phyloP scores from a whole-genome alignment of 202 grass and related monocot genomes.

The Hordeum pubiflorum region DNA sequence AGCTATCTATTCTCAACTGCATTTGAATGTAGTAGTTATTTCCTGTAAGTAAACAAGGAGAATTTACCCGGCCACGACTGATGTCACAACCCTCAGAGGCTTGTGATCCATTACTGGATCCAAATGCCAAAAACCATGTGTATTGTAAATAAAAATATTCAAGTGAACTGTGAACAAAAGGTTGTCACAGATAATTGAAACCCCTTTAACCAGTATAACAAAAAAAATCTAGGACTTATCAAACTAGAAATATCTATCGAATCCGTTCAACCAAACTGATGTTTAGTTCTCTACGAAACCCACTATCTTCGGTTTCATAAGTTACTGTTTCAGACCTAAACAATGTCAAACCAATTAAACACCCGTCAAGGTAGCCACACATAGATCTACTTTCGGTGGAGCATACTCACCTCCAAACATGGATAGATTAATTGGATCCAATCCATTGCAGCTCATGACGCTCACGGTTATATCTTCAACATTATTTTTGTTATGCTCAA shows the following conservation, averaged over 20 bases:
- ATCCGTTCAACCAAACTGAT: not conserved
- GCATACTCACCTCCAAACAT: not conserved
- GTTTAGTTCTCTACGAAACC: not conserved
- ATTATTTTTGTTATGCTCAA: too few species aligned
- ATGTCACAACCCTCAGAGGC: conserved; percentile 18
- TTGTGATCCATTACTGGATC: conserved; percentile 24
- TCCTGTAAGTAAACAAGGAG: not conserved
- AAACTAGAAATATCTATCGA: not conserved
- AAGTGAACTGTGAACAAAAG: not conserved
- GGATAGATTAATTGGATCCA: not conserved
- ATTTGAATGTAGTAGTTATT: not conserved
- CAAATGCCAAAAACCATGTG: not conserved
- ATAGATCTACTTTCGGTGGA: not conserved
- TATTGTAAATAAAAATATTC: not conserved
- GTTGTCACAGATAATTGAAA: not conserved
- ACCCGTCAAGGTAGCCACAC: not conserved
- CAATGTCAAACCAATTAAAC: not conserved
- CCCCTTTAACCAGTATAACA: not conserved
- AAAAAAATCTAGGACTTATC: not conserved
- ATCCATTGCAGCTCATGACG: not conserved
- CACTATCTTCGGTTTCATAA: too few species aligned
- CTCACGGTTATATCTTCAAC: not conserved
- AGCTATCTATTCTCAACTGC: not conserved
- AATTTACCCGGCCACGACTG: conserved; percentile 36
- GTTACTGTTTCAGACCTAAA: too few species aligned